Percentiles rank a stretch among this genome's conserved stretches.
phyloP scores from a whole-genome alignment of 176 grass and related monocot genomes.

The Rhipidocladum racemiflorum region DNA sequence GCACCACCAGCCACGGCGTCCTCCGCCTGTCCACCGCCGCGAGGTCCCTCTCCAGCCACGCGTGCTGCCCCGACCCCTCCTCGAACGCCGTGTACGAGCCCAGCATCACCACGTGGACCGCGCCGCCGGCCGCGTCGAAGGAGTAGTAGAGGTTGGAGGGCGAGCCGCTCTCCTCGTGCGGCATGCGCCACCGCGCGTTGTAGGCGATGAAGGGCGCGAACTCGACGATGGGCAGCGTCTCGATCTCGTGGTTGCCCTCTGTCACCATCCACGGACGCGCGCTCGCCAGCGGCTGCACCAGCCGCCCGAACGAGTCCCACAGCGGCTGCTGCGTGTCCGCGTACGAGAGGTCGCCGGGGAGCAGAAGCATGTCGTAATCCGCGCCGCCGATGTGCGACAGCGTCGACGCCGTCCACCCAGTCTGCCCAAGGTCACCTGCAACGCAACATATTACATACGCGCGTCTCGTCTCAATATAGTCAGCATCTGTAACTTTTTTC shows the following conservation, averaged over 20 bases:
- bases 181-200: slow-evolving; percentile 81
- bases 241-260: slow-evolving; percentile 75
- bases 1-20: slow-evolving; percentile 56
- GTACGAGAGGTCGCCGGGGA: slow-evolving; percentile 83
- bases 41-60: slow-evolving; percentile 57
- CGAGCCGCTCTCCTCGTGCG: slow-evolving; percentile 56
- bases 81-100: slow-evolving; percentile 52
- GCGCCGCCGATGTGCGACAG: slow-evolving; percentile 47
- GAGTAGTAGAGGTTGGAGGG: slow-evolving; percentile 78
- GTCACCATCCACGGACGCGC: slow-evolving; percentile 82
- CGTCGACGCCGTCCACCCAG: slow-evolving; percentile 74
- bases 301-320: slow-evolving; percentile 76
- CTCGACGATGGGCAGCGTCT: slow-evolving; percentile 35
- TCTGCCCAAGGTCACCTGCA: slow-evolving; percentile 69
- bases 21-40: slow-evolving; percentile 45
- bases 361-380: slow-evolving; percentile 73
- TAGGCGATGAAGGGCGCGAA: slow-evolving; percentile 53
- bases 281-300: slow-evolving; percentile 68
- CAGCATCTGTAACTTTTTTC: too few species aligned
- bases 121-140: slow-evolving; percentile 59
- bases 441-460: background rate
- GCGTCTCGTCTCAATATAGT: background rate
- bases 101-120: slow-evolving; percentile 65
- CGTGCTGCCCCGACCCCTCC: slow-evolving; percentile 45
- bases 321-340: slow-evolving; percentile 64